Base-by-base conservation (phyloP, 1,139 yeast genomes). In the Kodamaea arcana region DNA sequence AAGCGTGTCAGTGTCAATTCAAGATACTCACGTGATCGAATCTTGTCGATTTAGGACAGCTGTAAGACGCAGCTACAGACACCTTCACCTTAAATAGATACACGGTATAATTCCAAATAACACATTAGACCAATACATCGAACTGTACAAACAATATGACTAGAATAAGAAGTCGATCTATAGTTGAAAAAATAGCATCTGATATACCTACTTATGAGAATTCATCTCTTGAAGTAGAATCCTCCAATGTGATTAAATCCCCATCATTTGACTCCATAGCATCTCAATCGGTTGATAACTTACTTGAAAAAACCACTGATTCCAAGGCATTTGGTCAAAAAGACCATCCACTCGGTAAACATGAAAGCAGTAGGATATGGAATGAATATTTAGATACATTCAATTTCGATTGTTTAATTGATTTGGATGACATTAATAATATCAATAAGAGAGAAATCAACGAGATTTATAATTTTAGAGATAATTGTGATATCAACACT, bases 161-260 rank as follows among this genome's bases (percentile, higher is more conserved):
- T 30, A 51, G 74, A 40, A 51, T 48, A 15, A 56, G 83, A 51
- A 67, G 78, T 35, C 67, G 69, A 39, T 76, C 83, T 4, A 68
- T 75, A 40, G 81, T 77, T 2, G 64, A 65, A 38, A 51, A 53
- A 35, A 64, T 69, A 26, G 73, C 75, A 4, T 54, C 58, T 38
- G 71, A 65, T 27, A 58, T 60, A 13, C 71, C 69, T 4, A 40
- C 53, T 5, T 53, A 51, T 34, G 44, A 46, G 9, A 58, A 51
- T 5, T 58, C 51, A 11, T 39, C 36, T 3, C 34, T 43, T 16
- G 38, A 35, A 25, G 39, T 45, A 11, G 41, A 43, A 9, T 22
- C 25, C 4, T 23, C 28, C 15, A 32, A 31, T 11, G 18, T 21
- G 14, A 27, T 29, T n/a, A 29, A 42, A 6, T 30, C 45, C 9